A percentile compares a stretch with the other conserved stretches of the same genome.
These are phyloP conservation scores for Candida saitoana DNA, from an alignment of 805 yeast species.

Conservation along the genomic window DNA sequence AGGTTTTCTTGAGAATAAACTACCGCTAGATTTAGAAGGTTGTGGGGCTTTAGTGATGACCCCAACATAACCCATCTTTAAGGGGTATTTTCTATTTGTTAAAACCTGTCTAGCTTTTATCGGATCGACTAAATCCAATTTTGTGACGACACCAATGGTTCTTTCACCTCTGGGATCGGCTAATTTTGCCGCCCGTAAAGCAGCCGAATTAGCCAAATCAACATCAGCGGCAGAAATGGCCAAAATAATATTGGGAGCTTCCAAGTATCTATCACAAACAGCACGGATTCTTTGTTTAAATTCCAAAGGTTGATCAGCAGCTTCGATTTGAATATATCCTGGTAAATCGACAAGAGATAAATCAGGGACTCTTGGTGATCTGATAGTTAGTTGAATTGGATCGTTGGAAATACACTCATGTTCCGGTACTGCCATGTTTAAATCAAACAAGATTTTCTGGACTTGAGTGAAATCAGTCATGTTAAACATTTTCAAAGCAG, in stretches of 20 bases:
- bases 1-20: slow-evolving; percentile 45
- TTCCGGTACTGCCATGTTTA: slow-evolving; percentile 88
- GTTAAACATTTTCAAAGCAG: slow-evolving; percentile 77
- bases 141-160: slow-evolving; percentile 94
- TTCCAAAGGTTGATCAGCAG: slow-evolving; percentile 90
- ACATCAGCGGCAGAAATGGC: slow-evolving; percentile 98
- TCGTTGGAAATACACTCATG: slow-evolving; percentile 85
- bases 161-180: slow-evolving; percentile 95
- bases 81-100: slow-evolving; percentile 78
- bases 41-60: slow-evolving; percentile 83
- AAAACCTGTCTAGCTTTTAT: slow-evolving; percentile 63
- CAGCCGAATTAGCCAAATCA: slow-evolving; percentile 93
- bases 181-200: slow-evolving; percentile 79
- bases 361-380: slow-evolving; percentile 86
- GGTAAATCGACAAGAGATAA: slow-evolving; percentile 92
- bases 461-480: slow-evolving; percentile 86
- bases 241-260: slow-evolving; percentile 87
- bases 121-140: slow-evolving; percentile 84
- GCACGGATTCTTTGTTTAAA: slow-evolving; percentile 74
- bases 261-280: slow-evolving; percentile 80
- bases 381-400: slow-evolving; percentile 88
- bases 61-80: slow-evolving; percentile 96
- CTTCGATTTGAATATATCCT: slow-evolving; percentile 95
- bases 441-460: slow-evolving; percentile 78
- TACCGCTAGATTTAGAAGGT: slow-evolving; percentile 19